Percentiles rank a stretch among this genome's conserved stretches.
These are phyloP conservation scores for Medakamo hakoo DNA, from an alignment of 139 green algal species.

Conservation along the genomic window DNA sequence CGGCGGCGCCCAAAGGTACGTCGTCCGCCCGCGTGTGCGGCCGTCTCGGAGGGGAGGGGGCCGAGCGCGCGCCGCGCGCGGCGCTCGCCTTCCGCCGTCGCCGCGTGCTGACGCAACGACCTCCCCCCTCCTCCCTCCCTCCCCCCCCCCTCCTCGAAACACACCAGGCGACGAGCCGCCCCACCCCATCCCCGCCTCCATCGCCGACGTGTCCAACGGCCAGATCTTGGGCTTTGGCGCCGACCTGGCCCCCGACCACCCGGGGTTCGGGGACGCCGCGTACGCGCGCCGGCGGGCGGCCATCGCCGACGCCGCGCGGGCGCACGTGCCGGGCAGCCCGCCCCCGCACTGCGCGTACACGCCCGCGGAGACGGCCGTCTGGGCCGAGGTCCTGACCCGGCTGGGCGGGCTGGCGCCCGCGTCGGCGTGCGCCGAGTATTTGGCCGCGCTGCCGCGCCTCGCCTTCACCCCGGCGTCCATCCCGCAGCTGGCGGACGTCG, in stretches of 20 bases:
- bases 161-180: too few species aligned
- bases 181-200: slow-evolving; percentile 18
- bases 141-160: too few species aligned
- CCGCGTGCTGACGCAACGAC: neutral
- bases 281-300: slow-evolving; percentile 57
- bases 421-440: slow-evolving; percentile 56
- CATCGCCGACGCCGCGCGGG: slow-evolving; percentile 44
- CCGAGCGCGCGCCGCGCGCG: too few species aligned
- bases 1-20: neutral
- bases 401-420: slow-evolving; percentile 46
- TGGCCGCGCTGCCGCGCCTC: slow-evolving; percentile 33
- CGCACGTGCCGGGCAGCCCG: slow-evolving; percentile 42
- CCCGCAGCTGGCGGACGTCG: slow-evolving; percentile 57
- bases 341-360: slow-evolving; percentile 62
- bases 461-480: slow-evolving; percentile 35
- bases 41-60: neutral
- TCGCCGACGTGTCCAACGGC: slow-evolving; percentile 55
- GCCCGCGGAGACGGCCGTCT: slow-evolving; percentile 45
- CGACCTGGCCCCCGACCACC: slow-evolving; percentile 34
- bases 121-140: neutral
- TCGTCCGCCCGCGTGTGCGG: too few species aligned
- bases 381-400: slow-evolving; percentile 41
- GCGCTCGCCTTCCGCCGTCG: neutral
- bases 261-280: slow-evolving; percentile 42
- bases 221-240: slow-evolving; percentile 52